Evolutionary conservation across 495 filamentous ascomycete genomes (phyloP).

Genomic region (Penicillium samsonianum): DNA sequence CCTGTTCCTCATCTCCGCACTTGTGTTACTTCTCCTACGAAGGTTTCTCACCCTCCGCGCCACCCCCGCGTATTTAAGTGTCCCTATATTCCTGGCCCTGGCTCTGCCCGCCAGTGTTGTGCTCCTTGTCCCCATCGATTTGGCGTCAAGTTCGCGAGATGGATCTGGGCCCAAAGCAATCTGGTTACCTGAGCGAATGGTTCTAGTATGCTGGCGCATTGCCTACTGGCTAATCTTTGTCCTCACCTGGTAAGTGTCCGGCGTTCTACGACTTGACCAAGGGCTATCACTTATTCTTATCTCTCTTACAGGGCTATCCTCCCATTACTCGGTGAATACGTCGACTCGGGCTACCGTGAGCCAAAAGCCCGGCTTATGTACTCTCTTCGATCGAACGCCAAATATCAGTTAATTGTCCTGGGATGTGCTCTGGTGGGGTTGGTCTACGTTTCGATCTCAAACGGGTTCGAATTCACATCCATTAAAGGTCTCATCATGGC

Average conservation of each 20-base stretch:
- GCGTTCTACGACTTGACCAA: neutral
- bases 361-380: constrained; percentile 76
- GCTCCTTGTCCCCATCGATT: constrained; percentile 93
- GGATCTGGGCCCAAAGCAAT: constrained; percentile 65
- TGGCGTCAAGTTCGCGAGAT: constrained; percentile 80
- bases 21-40: constrained; percentile 80
- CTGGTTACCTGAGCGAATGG: constrained; percentile 64
- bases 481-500: constrained; percentile 87
- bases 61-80: constrained; percentile 85
- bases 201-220: constrained; percentile 87
- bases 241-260: constrained; percentile 75
- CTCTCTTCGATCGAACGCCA: constrained; percentile 80
- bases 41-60: constrained; percentile 86
- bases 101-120: constrained; percentile 91
- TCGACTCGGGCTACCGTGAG: constrained; percentile 89
- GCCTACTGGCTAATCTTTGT: constrained; percentile 96
- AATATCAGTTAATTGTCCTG: constrained; percentile 81
- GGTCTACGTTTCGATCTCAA: constrained; percentile 79
- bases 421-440: constrained; percentile 68
- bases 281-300: constrained; percentile 11
- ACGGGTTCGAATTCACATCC: constrained; percentile 63
- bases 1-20: constrained; percentile 68
- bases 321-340: constrained; percentile 88
- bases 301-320: constrained; percentile 71
- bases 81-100: constrained; percentile 91